Base-by-base conservation (phyloP, 179 eudicot species). In the Spinacia oleracea region DNA sequence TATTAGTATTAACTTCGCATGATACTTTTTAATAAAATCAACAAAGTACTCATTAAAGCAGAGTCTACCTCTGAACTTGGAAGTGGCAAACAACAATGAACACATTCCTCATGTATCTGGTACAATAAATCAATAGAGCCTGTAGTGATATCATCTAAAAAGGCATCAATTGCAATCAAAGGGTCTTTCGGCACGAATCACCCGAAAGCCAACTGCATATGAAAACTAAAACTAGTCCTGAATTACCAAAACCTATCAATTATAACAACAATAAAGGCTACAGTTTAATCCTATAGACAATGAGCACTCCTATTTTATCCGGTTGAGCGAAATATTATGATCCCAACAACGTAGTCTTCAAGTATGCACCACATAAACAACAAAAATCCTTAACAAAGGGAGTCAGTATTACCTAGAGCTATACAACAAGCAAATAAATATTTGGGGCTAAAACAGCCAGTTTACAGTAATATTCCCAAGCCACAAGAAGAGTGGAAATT, bases 401-500 rank as follows among this genome's bases (percentile, higher is more conserved):
- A 43, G 55, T 45, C 56, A 14, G 55, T 43, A 70, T 70, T n/a
- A 51, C 23, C 58, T 53, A 66, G 56, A 71, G 21, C 82, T 65
- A 64, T 9, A 75, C 51, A 82, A 58, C 60, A 68, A 59, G 8
- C 16, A 29, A 48, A 63, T 29, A 16, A 23, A 75, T 2, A 67
- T 31, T 38, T 1, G 6, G 23, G 66, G 20, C 73, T 81, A 86
- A 72, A 86, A 79, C 10, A 86, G 83, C 89, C 89, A 86, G 79
- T 84, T 82, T 71, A 84, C 81, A 14, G 88, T 84, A 58, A 88
- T 79, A 72, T 82, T 82, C 15, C 89, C 89, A 25, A 88, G 91
- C 91, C 91, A 88, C 72, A 88, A 34, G 78, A 86, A 81, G 59
- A 88, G 81, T 16, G 91, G 91, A 73, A 88, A 76, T 72, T 88